These are phyloP conservation scores for Hyaloscypha finlandica DNA, from an alignment of 495 filamentous ascomycete genomes.

Conservation along the genomic window DNA sequence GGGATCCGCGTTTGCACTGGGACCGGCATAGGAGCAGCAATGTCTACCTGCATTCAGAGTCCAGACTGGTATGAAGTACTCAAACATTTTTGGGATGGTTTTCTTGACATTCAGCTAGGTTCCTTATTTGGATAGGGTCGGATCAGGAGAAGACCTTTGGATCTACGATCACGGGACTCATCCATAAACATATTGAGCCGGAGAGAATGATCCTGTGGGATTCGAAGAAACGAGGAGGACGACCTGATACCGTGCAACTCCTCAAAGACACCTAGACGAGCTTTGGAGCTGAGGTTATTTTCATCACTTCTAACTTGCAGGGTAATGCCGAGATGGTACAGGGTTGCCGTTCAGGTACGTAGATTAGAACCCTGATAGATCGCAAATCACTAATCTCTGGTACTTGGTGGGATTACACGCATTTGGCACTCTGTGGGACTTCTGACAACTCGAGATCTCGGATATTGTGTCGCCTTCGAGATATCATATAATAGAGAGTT, in stretches of 20 bases:
- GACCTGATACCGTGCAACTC: conserved; percentile 44
- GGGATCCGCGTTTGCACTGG: conserved; percentile 47
- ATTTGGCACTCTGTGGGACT: conserved; percentile 50
- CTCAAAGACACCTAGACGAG: conserved; percentile 45
- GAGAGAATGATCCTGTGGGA: conserved; percentile 51
- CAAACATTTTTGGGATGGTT: background rate
- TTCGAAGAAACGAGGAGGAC: conserved; percentile 46
- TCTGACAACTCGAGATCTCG: conserved; percentile 34
- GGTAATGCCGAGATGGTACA: conserved; percentile 51
- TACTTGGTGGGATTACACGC: conserved; percentile 41
- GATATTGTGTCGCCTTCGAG: conserved; percentile 28
- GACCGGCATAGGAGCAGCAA: conserved; percentile 46
- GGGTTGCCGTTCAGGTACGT: conserved; percentile 43
- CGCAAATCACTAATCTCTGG: conserved; percentile 25
- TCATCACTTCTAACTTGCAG: conserved; percentile 48
- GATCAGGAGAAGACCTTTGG: conserved; percentile 48
- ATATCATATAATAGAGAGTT: background rate
- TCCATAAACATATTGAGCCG: conserved; percentile 45
- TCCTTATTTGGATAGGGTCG: conserved; percentile 50
- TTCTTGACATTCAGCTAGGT: conserved; percentile 32
- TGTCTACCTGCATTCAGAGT: conserved; percentile 48
- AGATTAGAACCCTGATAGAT: conserved; percentile 14
- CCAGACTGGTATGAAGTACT: conserved; percentile 40
- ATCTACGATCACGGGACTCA: conserved; percentile 44
- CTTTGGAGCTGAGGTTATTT: conserved; percentile 49